A percentile compares a stretch with the other conserved stretches of the same genome.
Evolutionary conservation across 768 basidiomycete species (phyloP).

Genomic region (Trametopsis cervina): DNA sequence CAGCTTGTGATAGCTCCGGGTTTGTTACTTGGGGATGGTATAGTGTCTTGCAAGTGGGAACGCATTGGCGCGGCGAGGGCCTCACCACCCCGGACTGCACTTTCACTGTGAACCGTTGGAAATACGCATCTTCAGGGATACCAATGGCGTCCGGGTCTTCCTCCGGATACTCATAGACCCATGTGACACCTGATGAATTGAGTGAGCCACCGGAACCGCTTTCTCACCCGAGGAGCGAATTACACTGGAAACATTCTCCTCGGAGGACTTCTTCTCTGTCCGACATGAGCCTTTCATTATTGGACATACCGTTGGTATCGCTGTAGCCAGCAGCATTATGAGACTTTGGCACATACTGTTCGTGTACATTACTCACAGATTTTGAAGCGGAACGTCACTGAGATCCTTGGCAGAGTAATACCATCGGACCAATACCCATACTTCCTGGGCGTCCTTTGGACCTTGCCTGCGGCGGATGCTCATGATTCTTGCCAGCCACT

Average conservation of each 20-base stretch:
- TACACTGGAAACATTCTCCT: background rate
- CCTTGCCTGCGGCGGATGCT: background rate
- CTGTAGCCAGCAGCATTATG: background rate
- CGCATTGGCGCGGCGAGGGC: background rate
- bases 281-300: background rate
- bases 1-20: background rate
- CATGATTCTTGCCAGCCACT: background rate
- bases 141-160: background rate
- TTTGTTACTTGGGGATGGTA: constrained; percentile 4
- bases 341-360: no score
- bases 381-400: background rate
- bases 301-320: background rate
- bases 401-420: constrained; percentile 6
- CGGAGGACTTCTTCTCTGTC: background rate
- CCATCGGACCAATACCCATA: constrained; percentile 2
- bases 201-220: no score
- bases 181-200: background rate
- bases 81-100: background rate
- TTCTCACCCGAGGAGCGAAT: no score
- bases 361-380: background rate
- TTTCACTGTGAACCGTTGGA: background rate
- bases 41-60: background rate
- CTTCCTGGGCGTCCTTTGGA: background rate
- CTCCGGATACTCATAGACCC: background rate
- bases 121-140: background rate